Percentiles rank a stretch among this genome's conserved stretches.
Evolutionary conservation across 306 rosid genomes (phyloP).

Genomic region (Ormosia emarginata): DNA sequence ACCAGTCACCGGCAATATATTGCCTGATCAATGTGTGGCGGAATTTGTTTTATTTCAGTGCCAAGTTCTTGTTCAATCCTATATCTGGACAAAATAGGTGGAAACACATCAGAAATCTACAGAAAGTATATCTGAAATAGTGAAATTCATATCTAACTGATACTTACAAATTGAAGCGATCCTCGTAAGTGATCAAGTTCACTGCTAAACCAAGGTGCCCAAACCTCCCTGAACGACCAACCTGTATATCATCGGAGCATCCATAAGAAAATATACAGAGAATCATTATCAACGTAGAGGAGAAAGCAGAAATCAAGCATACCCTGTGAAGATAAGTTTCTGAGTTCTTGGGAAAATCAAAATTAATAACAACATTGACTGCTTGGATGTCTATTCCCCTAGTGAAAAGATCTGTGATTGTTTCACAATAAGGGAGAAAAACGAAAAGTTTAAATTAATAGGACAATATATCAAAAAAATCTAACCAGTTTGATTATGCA

Average conservation of each 20-base stretch:
- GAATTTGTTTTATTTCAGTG: conserved; percentile 94
- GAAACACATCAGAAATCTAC: conserved; percentile 2
- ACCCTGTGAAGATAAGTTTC: conserved; percentile 99
- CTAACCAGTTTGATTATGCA: not conserved
- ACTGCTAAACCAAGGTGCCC: conserved; percentile 99
- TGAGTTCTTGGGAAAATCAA: conserved; percentile 95
- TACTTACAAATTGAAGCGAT: conserved; percentile 93
- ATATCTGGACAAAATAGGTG: conserved; percentile 48
- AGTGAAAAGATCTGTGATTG: conserved; percentile 82
- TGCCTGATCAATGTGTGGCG: conserved; percentile 97
- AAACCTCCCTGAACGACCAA: conserved; percentile 98
- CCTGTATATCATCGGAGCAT: conserved; percentile 47
- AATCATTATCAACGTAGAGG: not conserved
- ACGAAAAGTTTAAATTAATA: not conserved
- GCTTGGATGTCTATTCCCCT: conserved; percentile 99
- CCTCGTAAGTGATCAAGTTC: conserved; percentile 97
- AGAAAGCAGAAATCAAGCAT: conserved; percentile 21
- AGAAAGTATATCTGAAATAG: not conserved
- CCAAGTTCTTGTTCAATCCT: conserved; percentile 99
- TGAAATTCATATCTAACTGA: not conserved
- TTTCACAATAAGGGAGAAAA: not conserved
- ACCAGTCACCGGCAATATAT: conserved; percentile 79
- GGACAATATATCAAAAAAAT: not conserved
- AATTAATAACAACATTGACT: conserved; percentile 94
- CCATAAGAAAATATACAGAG: conserved; percentile 11